phyloP scores from a whole-genome alignment of 2,329 filamentous ascomycete species.

The Talaromyces pinophilus region DNA sequence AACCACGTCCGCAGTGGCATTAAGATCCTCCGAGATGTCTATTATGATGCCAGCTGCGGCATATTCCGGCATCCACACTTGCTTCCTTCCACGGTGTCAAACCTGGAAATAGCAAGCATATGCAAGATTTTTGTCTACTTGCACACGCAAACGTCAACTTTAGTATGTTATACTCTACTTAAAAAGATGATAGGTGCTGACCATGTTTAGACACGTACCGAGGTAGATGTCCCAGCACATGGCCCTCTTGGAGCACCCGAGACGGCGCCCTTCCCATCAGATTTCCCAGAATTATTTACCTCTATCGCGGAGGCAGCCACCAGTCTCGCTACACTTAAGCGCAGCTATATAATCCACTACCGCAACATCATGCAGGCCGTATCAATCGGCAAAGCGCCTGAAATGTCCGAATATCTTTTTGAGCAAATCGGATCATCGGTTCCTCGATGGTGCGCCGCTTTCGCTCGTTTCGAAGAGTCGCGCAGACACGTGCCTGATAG shows the following conservation, averaged over 20 bases:
- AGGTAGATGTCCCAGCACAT: neutral
- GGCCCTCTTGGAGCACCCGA: neutral
- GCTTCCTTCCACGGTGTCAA: slow-evolving; percentile 21
- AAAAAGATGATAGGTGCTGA: neutral
- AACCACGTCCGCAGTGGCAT: slow-evolving; percentile 28
- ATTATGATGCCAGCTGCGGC: slow-evolving; percentile 13
- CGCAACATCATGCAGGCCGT: slow-evolving; percentile 5
- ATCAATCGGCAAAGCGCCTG: neutral
- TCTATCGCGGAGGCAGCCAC: slow-evolving; percentile 16
- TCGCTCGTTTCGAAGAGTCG: slow-evolving; percentile 9
- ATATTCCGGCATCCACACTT: slow-evolving; percentile 23
- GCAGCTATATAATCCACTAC: slow-evolving; percentile 11
- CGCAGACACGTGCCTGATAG: neutral
- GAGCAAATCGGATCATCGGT: slow-evolving; percentile 2
- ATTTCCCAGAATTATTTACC: neutral
- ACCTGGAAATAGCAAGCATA: slow-evolving; percentile 21
- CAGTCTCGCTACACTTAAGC: neutral
- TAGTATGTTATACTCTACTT: neutral
- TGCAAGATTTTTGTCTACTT: slow-evolving; percentile 13
- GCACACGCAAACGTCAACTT: slow-evolving; percentile 14
- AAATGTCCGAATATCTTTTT: slow-evolving; percentile 6
- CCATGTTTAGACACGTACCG: neutral
- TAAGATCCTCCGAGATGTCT: slow-evolving; percentile 27
- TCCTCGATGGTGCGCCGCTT: slow-evolving; percentile 14
- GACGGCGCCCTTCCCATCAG: neutral